phyloP scores from a whole-genome alignment of 176 grass and related monocot species.

The barley (Hordeum vulgare) region MorexV3_pseudomolecules_assembly NC_058521.1:84212000-84212499 shows the following conservation, averaged over 20 bases:
- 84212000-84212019: constrained; percentile 60
- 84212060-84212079: constrained; percentile 69
- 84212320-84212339: constrained; percentile 71
- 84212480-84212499: constrained; percentile 17
- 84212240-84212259: not conserved
- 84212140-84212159: constrained; percentile 77
- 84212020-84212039: constrained; percentile 83
- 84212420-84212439: constrained; percentile 53
- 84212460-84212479: constrained; percentile 86
- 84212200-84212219: constrained; percentile 18
- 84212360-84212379: constrained; percentile 80
- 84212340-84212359: constrained; percentile 73
- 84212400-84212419: constrained; percentile 83
- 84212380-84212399: constrained; percentile 80
- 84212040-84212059: constrained; percentile 82
- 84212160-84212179: constrained; percentile 99
- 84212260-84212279: constrained; percentile 74
- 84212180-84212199: constrained; percentile 26
- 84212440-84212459: constrained; percentile 96
- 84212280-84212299: constrained; percentile 87
- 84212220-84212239: constrained; percentile 4
- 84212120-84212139: constrained; percentile 68
- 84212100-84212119: constrained; percentile 81
- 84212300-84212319: constrained; percentile 64
- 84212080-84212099: constrained; percentile 87